Base-by-base conservation (phyloP, 345 rosid genomes). In the Aquilaria yunnanensis region DNA sequence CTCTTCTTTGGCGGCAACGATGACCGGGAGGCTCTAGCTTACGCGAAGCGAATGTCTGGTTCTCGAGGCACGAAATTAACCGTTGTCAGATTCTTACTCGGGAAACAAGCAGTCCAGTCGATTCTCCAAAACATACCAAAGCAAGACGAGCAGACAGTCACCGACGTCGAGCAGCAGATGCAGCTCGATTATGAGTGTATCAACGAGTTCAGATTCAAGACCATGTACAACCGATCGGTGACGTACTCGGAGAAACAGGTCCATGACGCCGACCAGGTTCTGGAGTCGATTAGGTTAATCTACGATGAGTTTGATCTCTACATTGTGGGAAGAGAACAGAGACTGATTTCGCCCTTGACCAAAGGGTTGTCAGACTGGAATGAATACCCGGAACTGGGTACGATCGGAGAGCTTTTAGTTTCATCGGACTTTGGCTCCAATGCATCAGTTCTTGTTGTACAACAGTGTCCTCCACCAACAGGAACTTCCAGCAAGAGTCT, bases 11-110 rank as follows among this genome's bases (percentile, higher is more conserved):
- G 92, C 3, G 86, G 92, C 1, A 45, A 51, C 0, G 88, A 85
- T 46, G 92, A 85, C 46, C 63, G 83, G 7, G 92, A 85, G 62
- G 88, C 88, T 5, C 76, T 85, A 2, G 75, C 86, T 0, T 85
- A 75, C 11, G 86, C 83, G 4, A 63, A 68, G 57, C 64, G 78
- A 65, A 77, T 85, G 86, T 84, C 80, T 3, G 86, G 81, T 46
- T 88, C 83, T 55, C 92, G 86, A 2, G 88, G 92, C 12, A 77
- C 83, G 52, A 64, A 67, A 10, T 56, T 85, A 23, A 79, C 72
- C 2, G 74, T 79, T 5, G 12, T 79, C 49, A 71, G 70, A 6
- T 83, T 85, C 53, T 62, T 37, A 37, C 43, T 47, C 23, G 65
- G 74, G 9, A 64, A 68, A 33, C n/a, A 47, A 1, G 62, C 49